Conservation (phyloP, 352 stramenopile genomes). For the Phytophthora litchii region DNA sequence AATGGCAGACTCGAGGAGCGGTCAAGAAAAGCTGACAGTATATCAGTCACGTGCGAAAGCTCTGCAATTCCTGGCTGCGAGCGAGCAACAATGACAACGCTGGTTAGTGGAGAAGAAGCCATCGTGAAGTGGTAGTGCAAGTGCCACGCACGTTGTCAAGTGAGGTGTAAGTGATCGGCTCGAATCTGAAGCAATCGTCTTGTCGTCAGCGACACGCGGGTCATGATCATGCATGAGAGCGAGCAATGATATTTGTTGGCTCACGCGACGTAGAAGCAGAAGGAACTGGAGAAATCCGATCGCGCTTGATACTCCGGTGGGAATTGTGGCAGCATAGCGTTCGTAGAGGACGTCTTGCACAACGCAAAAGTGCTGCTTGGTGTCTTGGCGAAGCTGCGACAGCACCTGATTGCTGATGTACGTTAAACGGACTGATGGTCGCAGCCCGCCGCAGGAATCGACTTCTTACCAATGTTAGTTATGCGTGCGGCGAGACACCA, state of each 20-base stretch:
- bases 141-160: conserved; percentile 27
- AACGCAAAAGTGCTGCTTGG: neutral
- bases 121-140: conserved; percentile 13
- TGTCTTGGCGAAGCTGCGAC: too few species aligned
- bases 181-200: conserved; percentile 31
- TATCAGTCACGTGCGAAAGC: conserved; percentile 31
- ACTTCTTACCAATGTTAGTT: neutral
- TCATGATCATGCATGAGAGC: too few species aligned
- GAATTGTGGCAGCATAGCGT: too few species aligned
- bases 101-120: conserved; percentile 23
- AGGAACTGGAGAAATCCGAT: too few species aligned
- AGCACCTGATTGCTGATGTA: conserved; percentile 10
- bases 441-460: neutral
- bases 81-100: conserved; percentile 21
- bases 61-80: conserved; percentile 21
- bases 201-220: conserved; percentile 12
- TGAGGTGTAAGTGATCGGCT: conserved; percentile 1
- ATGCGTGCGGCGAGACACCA: neutral
- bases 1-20: conserved; percentile 24
- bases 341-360: too few species aligned
- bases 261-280: too few species aligned
- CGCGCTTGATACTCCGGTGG: too few species aligned
- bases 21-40: conserved; percentile 26
- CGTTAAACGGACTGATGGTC: conserved; percentile 10
- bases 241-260: too few species aligned